Conservation (phyloP, 345 rosid genomes). For the Eucalyptus curtisii region DNA sequence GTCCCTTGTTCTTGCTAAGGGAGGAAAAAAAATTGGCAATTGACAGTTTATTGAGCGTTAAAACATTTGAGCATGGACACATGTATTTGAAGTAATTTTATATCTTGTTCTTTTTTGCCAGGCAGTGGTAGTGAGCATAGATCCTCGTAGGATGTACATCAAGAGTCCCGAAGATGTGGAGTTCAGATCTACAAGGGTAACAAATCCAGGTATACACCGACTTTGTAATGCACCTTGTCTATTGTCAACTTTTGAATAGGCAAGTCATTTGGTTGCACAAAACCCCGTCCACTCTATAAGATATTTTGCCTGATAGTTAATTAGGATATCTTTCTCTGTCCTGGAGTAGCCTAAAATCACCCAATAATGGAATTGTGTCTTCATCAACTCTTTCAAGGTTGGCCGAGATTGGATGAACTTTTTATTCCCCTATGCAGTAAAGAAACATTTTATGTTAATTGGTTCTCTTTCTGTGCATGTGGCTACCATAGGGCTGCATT, state of each 20-base stretch:
- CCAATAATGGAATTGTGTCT: neutral
- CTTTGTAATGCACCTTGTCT: neutral
- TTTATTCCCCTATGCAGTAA: neutral
- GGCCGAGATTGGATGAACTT: neutral
- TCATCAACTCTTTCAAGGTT: neutral
- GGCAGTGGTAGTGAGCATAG: slow-evolving; percentile 99
- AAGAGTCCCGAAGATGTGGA: slow-evolving; percentile 60
- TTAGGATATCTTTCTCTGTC: neutral
- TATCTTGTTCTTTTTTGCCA: slow-evolving; percentile 10
- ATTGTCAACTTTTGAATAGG: neutral
- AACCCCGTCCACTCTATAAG: neutral
- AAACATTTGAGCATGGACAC: neutral
- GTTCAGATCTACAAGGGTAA: slow-evolving; percentile 46
- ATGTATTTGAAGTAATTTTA: neutral
- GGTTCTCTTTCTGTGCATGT: neutral
- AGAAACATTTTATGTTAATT: neutral
- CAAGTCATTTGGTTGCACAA: neutral
- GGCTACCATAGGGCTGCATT: neutral
- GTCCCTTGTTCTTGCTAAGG: neutral
- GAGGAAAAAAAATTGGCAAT: neutral
- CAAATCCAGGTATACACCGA: slow-evolving; percentile 50
- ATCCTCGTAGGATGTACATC: slow-evolving; percentile 82
- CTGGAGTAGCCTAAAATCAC: neutral
- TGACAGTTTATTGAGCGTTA: neutral
- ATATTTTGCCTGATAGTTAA: neutral